Conservation (phyloP, 495 filamentous ascomycete genomes). For the Amphirosellinia nigrospora region DNA sequence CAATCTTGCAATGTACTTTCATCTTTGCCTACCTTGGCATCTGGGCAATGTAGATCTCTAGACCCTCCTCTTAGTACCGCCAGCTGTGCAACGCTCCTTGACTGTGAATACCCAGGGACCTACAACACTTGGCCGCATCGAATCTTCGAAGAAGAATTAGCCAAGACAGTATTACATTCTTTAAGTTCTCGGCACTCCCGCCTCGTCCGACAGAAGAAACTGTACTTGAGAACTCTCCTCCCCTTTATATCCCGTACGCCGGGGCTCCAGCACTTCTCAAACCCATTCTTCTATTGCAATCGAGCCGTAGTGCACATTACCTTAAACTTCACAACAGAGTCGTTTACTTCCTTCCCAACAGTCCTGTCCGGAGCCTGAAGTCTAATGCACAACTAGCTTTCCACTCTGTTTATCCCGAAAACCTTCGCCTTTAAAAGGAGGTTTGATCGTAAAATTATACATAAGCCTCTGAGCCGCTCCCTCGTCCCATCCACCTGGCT, state of each 20-base stretch:
- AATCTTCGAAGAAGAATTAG: constrained; percentile 36
- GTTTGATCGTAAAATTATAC: too few species aligned
- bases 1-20: constrained; percentile 27
- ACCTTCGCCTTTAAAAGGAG: not conserved
- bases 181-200: constrained; percentile 24
- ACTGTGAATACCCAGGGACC: constrained; percentile 10
- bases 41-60: constrained; percentile 38
- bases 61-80: constrained; percentile 13
- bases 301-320: not conserved
- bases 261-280: not conserved
- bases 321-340: not conserved
- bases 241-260: not conserved
- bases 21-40: constrained; percentile 38
- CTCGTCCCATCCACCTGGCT: not conserved
- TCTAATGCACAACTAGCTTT: not conserved
- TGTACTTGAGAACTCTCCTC: not conserved
- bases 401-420: not conserved
- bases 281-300: not conserved
- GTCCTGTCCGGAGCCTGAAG: not conserved
- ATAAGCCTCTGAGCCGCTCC: not conserved
- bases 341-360: not conserved
- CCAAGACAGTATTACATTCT: constrained; percentile 25
- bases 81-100: constrained; percentile 26
- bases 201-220: constrained; percentile 3
- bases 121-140: constrained; percentile 30